A percentile compares a stretch with the other conserved stretches of the same genome.
Conservation (phyloP, 441 rosid genomes). For the Aquilaria agallochum region DNA sequence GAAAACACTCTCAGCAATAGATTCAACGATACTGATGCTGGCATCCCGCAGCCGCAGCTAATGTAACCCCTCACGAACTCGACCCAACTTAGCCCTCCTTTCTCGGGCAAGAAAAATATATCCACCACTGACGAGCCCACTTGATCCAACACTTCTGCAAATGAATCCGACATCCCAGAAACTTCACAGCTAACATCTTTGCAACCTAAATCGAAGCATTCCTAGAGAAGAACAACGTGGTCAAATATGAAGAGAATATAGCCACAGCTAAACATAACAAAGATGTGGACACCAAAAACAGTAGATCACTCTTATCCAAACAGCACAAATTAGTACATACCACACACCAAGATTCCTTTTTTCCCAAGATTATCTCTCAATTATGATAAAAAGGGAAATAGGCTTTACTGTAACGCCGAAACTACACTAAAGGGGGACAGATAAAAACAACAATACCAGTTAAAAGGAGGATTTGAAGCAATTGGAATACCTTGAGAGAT, state of each 20-base stretch:
- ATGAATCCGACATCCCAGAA: conserved; percentile 32
- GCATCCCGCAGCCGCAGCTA: conserved; percentile 79
- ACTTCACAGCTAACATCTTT: conserved; percentile 38
- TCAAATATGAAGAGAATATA: neutral
- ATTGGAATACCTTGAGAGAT: conserved; percentile 52
- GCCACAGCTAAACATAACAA: neutral
- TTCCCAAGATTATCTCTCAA: neutral
- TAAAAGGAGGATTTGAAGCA: neutral
- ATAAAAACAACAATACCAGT: neutral
- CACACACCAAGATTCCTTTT: too few relatives aligned
- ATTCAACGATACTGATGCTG: conserved; percentile 46
- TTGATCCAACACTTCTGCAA: conserved; percentile 41
- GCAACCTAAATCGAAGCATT: conserved; percentile 51
- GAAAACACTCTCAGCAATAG: conserved; percentile 54
- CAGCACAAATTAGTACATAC: too few relatives aligned
- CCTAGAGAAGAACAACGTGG: conserved; percentile 21
- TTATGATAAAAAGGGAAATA: too few relatives aligned
- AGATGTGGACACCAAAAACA: neutral
- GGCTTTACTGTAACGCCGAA: neutral
- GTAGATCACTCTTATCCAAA: too few relatives aligned
- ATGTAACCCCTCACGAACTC: conserved; percentile 75
- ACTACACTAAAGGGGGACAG: too few relatives aligned
- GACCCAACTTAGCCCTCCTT: conserved; percentile 62
- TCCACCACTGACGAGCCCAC: conserved; percentile 64
- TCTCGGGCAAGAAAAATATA: conserved; percentile 43